Conservation (phyloP, 2,329 filamentous ascomycete species). For the Clarireedia sp. region DNA sequence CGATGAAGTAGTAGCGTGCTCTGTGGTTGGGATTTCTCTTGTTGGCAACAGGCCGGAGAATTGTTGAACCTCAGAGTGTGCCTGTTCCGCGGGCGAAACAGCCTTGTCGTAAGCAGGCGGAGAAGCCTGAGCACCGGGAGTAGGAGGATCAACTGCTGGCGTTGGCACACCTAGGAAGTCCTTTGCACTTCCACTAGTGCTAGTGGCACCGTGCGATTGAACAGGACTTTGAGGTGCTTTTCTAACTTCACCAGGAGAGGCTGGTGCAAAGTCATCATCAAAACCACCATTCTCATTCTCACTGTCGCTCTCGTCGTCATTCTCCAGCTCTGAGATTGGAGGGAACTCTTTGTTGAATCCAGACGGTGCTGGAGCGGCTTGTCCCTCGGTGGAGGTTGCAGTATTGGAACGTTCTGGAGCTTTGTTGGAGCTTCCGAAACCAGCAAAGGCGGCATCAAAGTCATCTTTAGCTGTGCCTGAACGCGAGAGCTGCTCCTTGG, state of each 20-base stretch:
- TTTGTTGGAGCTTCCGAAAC: slow-evolving; percentile 48
- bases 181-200: slow-evolving; percentile 26
- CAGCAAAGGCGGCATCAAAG: slow-evolving; percentile 78
- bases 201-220: slow-evolving; percentile 16
- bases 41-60: slow-evolving; percentile 48
- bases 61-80: slow-evolving; percentile 41
- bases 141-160: slow-evolving; percentile 38
- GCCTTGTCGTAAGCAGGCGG: slow-evolving; percentile 48
- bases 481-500: slow-evolving; percentile 40
- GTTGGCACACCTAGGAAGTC: slow-evolving; percentile 23
- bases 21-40: slow-evolving; percentile 41
- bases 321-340: slow-evolving; percentile 79
- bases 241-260: slow-evolving; percentile 30
- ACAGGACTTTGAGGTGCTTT: slow-evolving; percentile 21
- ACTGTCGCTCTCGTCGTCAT: slow-evolving; percentile 77
- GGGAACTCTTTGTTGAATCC: slow-evolving; percentile 76
- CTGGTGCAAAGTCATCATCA: slow-evolving; percentile 82
- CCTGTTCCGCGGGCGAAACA: slow-evolving; percentile 31
- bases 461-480: slow-evolving; percentile 57
- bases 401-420: slow-evolving; percentile 43
- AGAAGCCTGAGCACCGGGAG: slow-evolving; percentile 46
- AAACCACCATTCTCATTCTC: slow-evolving; percentile 72
- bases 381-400: slow-evolving; percentile 28
- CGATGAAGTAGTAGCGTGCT: slow-evolving; percentile 21
- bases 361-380: slow-evolving; percentile 37